Conservation (phyloP, 331 rosid species). For the Arachis monticola region DNA sequence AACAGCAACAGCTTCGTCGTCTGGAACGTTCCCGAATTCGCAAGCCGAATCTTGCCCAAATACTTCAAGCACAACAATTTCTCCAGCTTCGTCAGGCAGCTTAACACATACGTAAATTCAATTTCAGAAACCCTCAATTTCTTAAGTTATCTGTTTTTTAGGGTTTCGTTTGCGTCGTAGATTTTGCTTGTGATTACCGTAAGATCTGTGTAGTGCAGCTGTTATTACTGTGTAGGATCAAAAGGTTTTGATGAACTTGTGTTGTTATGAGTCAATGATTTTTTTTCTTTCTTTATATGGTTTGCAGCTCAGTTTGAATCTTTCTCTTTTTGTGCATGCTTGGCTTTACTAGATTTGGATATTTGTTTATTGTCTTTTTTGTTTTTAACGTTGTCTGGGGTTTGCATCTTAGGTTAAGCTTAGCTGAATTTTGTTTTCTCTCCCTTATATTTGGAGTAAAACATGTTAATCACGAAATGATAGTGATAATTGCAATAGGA, state of each 20-base stretch:
- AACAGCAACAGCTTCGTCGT: conserved; percentile 65
- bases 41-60: conserved; percentile 59
- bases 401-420: neutral
- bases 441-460: neutral
- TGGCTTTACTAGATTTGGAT: neutral
- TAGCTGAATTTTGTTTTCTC: neutral
- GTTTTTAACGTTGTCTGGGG: neutral
- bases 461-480: neutral
- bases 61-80: conserved; percentile 81
- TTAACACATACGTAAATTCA: conserved; percentile 62
- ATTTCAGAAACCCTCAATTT: neutral
- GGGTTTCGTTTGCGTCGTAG: neutral
- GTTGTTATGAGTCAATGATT: neutral
- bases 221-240: neutral
- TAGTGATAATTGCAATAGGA: neutral
- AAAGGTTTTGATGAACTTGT: too few species aligned
- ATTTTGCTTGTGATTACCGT: neutral
- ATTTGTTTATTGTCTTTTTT: too few species aligned
- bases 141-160: neutral
- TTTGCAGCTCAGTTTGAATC: neutral
- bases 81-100: conserved; percentile 88
- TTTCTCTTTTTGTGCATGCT: neutral
- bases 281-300: neutral
- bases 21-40: conserved; percentile 57
- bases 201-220: neutral